Evolutionary conservation across 2,329 filamentous ascomycete genomes (phyloP), one percentile per base, ranked within the genome.

Genomic region (Ascochyta fabae): DNA sequence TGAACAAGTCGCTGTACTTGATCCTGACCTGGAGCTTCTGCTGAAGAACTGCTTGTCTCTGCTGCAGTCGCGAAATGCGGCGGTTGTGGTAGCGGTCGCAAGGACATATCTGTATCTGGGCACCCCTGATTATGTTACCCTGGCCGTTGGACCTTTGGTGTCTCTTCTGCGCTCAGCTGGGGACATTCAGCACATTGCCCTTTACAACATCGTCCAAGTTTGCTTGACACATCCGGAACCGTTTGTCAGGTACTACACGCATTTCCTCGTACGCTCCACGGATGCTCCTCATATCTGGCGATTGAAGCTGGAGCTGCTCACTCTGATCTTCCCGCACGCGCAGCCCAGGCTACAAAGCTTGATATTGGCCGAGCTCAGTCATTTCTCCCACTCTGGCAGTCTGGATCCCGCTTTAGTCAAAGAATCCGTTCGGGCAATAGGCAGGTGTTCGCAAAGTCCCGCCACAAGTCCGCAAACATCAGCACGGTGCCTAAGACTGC

Each of bases 131-230:
- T 91, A 96, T 71, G 83, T 96, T 26, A 83, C 86, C 61, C 80
- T 84, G 22, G 88, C 92, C 6, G 86, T 96, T 53, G 93, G 94
- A 0, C 94, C 95, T 0, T 79, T 99, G 24, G 84, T 97, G 19
- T 92, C 94, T 15, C 84, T 99, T 29, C 81, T 99, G 53, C 87
- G 95, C 53, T 88, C 91, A 12, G 87, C 92, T 0, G 86, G 90
- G 56, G 94, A 98, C 71, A 92, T 96, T 47, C 89, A 96, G 71
- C 88, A 96, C 69, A 85, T 96, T 35, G 93, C 92, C 1, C 83
- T 99, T 16, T 94, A 94, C 80, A 97, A 98, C 72, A 93, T 98
- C 56, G 92, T 97, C 10, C 90, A 92, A n/a, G 90, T 99, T 40
- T 95, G 91, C 68, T 81, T 98, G 10, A 80, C 83, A 26, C 82